Evolutionary conservation across 78 protist species (phyloP).

Genomic region (Dictyostelium citrinum): DNA sequence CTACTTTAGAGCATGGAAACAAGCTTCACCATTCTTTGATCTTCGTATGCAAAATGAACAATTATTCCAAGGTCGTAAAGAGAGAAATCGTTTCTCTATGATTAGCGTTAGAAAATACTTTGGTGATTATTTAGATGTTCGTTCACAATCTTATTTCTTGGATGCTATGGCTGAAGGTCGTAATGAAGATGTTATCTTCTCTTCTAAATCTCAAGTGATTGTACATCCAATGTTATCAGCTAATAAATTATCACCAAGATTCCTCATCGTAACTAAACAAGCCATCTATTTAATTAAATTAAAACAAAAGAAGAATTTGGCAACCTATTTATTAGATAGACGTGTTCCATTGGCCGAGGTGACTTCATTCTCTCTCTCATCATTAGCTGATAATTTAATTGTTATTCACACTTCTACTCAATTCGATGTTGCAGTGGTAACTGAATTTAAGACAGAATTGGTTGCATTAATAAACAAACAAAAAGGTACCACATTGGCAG

Average conservation of each 20-base stretch:
- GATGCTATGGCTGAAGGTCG: conserved; percentile 81
- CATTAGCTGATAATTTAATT: conserved; percentile 60
- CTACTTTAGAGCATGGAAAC: conserved; percentile 75
- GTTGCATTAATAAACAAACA: conserved; percentile 55
- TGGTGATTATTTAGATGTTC: conserved; percentile 76
- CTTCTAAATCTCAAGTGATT: conserved; percentile 56
- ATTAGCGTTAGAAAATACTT: conserved; percentile 53
- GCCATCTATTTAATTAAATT: conserved; percentile 64
- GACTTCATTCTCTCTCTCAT: conserved; percentile 47
- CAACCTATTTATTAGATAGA: conserved; percentile 60
- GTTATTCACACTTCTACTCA: conserved; percentile 64
- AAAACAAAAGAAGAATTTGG: conserved; percentile 77
- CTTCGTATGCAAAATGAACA: conserved; percentile 48
- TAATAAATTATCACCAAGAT: conserved; percentile 62
- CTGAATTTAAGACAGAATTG: conserved; percentile 79
- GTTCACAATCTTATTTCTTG: conserved; percentile 63
- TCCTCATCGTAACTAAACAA: conserved; percentile 74
- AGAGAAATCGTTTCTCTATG: conserved; percentile 78
- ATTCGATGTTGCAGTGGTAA: conserved; percentile 41
- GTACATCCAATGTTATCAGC: conserved; percentile 69
- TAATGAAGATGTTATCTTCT: conserved; percentile 71
- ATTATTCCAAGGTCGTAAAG: conserved; percentile 30
- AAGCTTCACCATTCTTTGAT: conserved; percentile 72
- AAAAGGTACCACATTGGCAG: conserved; percentile 30
- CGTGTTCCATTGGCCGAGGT: conserved; percentile 54